Percentiles rank a stretch among this genome's conserved stretches.
Conservation (phyloP, 129 eudicot genomes). For the Heracleum sosnowskyi region DNA sequence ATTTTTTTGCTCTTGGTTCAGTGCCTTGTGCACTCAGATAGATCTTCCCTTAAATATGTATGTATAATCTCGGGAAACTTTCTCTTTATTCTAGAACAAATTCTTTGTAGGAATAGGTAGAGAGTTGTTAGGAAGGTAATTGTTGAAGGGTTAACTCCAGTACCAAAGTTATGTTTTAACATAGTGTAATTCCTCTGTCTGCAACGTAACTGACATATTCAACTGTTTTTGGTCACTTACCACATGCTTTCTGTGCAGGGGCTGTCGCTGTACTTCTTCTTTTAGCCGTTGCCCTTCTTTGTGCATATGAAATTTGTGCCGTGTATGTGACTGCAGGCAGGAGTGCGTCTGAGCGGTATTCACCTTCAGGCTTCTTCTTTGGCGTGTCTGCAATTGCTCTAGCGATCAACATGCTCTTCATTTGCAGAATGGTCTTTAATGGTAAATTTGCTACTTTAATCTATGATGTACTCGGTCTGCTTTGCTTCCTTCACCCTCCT, state of each 20-base stretch:
- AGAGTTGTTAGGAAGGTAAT: background rate
- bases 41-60: background rate
- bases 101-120: background rate
- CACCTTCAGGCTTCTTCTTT: constrained; percentile 98
- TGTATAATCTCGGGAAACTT: background rate
- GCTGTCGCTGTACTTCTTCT: constrained; percentile 98
- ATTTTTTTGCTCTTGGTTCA: background rate
- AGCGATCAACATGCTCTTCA: constrained; percentile 97
- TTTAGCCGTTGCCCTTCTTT: constrained; percentile 86
- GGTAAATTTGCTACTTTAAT: constrained; percentile 34
- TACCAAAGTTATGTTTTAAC: background rate
- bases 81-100: background rate
- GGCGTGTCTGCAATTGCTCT: constrained; percentile 98
- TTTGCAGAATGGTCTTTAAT: constrained; percentile 96
- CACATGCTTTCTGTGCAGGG: constrained; percentile 40
- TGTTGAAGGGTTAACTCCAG: background rate
- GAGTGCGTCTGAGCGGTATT: constrained; percentile 81
- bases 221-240: background rate
- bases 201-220: background rate
- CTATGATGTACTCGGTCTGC: background rate
- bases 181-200: background rate
- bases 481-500: background rate
- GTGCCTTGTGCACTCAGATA: background rate
- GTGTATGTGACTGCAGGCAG: constrained; percentile 95
- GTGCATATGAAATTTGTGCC: constrained; percentile 96